Percentiles rank a stretch among this genome's conserved stretches.
Evolutionary conservation across 1,139 yeast genomes (phyloP).

Genomic region (Scheffersomyces insectosa): DNA sequence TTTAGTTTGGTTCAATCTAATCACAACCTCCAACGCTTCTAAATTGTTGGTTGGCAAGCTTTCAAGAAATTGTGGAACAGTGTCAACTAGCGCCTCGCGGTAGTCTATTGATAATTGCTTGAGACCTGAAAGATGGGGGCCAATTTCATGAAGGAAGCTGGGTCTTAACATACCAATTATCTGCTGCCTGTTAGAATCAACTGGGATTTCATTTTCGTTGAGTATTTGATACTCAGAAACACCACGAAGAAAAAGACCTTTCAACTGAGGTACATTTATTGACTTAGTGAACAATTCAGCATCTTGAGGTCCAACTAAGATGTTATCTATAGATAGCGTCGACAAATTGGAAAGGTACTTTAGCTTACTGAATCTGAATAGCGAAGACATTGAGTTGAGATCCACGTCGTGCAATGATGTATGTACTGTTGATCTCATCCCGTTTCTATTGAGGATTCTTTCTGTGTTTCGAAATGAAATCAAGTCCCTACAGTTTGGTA

Average conservation of each 20-base stretch:
- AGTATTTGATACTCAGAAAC: slow-evolving; percentile 27
- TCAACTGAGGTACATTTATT: slow-evolving; percentile 21
- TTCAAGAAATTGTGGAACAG: slow-evolving; percentile 39
- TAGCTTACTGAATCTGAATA: slow-evolving; percentile 16
- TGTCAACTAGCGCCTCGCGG: slow-evolving; percentile 44
- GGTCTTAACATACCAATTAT: slow-evolving; percentile 11
- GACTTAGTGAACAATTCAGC: slow-evolving; percentile 20
- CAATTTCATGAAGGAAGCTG: slow-evolving; percentile 32
- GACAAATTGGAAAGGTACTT: slow-evolving; percentile 17
- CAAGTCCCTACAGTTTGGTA: slow-evolving; percentile 7
- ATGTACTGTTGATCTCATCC: background rate
- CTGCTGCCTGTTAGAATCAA: background rate
- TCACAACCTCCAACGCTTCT: slow-evolving; percentile 41
- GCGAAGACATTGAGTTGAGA: slow-evolving; percentile 11
- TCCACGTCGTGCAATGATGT: slow-evolving; percentile 8
- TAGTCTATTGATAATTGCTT: slow-evolving; percentile 41
- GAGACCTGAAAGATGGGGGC: slow-evolving; percentile 25
- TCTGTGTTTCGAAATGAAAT: slow-evolving; percentile 1
- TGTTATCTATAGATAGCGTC: slow-evolving; percentile 25
- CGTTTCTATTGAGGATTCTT: background rate
- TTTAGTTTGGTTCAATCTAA: slow-evolving; percentile 44
- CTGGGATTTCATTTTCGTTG: background rate
- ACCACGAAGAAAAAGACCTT: slow-evolving; percentile 24
- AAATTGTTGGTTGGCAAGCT: slow-evolving; percentile 20
- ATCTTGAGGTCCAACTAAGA: slow-evolving; percentile 27